Evolutionary conservation across 192 early-diverging fungal genomes (phyloP).

Genomic region (Pilobolus umbonatus): DNA sequence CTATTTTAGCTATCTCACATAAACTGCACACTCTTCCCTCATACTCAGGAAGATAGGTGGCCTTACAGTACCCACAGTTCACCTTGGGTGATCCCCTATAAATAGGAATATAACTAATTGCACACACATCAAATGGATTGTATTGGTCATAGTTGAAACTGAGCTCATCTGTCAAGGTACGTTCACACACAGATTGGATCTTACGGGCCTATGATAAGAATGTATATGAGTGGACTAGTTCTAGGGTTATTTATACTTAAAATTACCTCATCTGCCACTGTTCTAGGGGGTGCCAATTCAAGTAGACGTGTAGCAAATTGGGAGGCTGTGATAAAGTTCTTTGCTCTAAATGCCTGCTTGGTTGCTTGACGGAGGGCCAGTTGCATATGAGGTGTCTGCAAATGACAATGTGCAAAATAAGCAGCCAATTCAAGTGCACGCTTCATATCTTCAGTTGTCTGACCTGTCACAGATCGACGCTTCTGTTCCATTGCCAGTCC

Average conservation of each 20-base stretch:
- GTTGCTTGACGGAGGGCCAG: conserved; percentile 85
- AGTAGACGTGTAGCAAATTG: conserved; percentile 86
- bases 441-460: conserved; percentile 57
- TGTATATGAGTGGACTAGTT: background rate
- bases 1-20: conserved; percentile 84
- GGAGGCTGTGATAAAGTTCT: conserved; percentile 82
- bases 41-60: conserved; percentile 83
- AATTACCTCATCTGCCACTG: conserved; percentile 69
- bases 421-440: conserved; percentile 85
- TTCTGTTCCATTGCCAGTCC: conserved; percentile 81
- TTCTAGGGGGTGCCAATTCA: conserved; percentile 79
- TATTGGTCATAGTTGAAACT: conserved; percentile 90
- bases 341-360: conserved; percentile 73
- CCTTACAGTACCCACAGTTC: conserved; percentile 84
- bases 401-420: conserved; percentile 91
- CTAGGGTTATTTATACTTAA: background rate
- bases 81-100: conserved; percentile 77
- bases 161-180: conserved; percentile 75
- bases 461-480: conserved; percentile 59
- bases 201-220: conserved; percentile 52
- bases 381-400: conserved; percentile 87
- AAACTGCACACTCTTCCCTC: conserved; percentile 74
- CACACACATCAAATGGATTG: conserved; percentile 92
- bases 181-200: conserved; percentile 72
- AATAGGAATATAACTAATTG: conserved; percentile 81